phyloP scores from a whole-genome alignment of 2,329 filamentous ascomycete species.

The Claviceps sp. region DNA sequence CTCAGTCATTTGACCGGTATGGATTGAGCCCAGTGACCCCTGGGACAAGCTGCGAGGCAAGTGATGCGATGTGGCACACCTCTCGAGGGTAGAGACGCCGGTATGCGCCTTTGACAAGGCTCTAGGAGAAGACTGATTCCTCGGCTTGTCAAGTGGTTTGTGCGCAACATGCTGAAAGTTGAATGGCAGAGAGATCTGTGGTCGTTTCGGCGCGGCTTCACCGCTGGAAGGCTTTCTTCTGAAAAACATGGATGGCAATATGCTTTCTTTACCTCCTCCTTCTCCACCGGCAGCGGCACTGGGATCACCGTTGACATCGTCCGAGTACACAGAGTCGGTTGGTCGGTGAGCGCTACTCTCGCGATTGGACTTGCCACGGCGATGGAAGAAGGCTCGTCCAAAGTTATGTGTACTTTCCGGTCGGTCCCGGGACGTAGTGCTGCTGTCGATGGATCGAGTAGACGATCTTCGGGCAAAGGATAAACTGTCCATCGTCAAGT shows the following conservation, averaged over 20 bases:
- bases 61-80: background rate
- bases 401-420: constrained; percentile 47
- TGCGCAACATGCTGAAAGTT: constrained; percentile 55
- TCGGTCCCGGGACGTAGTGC: constrained; percentile 37
- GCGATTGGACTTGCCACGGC: constrained; percentile 35
- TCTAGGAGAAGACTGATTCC: constrained; percentile 16
- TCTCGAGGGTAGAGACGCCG: background rate
- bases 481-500: constrained; percentile 32
- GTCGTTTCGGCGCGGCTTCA: constrained; percentile 23
- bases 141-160: constrained; percentile 35
- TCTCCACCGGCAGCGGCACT: constrained; percentile 11
- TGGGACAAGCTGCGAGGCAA: constrained; percentile 6
- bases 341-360: constrained; percentile 36
- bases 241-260: constrained; percentile 37
- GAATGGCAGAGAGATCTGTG: constrained; percentile 49
- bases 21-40: constrained; percentile 19
- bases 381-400: constrained; percentile 45
- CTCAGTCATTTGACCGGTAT: background rate
- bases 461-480: constrained; percentile 43
- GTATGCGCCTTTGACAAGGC: background rate
- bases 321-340: constrained; percentile 35
- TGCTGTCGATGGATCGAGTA: constrained; percentile 39
- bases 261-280: constrained; percentile 25
- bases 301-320: constrained; percentile 26
- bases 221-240: constrained; percentile 31